Evolutionary conservation across 768 basidiomycete species (phyloP).

Genomic region (Hortiboletus flavorubellus): DNA sequence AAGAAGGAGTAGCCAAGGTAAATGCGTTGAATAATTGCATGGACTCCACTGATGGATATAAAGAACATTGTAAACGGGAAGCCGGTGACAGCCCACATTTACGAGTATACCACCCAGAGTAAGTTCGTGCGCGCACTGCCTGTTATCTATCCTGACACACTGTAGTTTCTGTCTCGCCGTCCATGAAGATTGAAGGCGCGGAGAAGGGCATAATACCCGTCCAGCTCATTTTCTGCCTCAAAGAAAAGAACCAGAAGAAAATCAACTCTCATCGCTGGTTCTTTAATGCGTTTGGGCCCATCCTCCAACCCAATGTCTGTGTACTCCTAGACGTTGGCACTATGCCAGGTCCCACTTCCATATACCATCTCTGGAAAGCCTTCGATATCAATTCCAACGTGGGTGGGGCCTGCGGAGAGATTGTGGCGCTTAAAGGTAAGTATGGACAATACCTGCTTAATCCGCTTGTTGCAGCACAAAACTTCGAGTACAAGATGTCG

Average conservation of each 20-base stretch:
- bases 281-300: conserved; percentile 84
- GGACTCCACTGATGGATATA: conserved; percentile 1
- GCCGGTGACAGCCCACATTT: conserved; percentile 85
- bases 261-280: conserved; percentile 96
- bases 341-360: conserved; percentile 81
- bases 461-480: conserved; percentile 86
- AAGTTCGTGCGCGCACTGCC: background rate
- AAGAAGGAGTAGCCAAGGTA: conserved; percentile 88
- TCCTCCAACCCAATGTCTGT: conserved; percentile 89
- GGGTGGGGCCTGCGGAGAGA: conserved; percentile 94
- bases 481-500: conserved; percentile 93
- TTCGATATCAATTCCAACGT: conserved; percentile 92
- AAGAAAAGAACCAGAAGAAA: conserved; percentile 94
- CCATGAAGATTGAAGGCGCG: conserved; percentile 75
- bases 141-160: conserved; percentile 6
- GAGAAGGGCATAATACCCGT: conserved; percentile 84
- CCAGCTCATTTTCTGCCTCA: conserved; percentile 89
- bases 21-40: conserved; percentile 10
- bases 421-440: conserved; percentile 87
- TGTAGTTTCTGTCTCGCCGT: conserved; percentile 75
- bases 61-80: conserved; percentile 77
- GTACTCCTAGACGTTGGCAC: conserved; percentile 87
- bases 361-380: conserved; percentile 94
- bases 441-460: conserved; percentile 77
- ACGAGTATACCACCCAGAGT: conserved; percentile 94